Base-by-base conservation (phyloP, 1,284 basidiomycete genomes). In the Cryptococcus wingfieldii region DNA sequence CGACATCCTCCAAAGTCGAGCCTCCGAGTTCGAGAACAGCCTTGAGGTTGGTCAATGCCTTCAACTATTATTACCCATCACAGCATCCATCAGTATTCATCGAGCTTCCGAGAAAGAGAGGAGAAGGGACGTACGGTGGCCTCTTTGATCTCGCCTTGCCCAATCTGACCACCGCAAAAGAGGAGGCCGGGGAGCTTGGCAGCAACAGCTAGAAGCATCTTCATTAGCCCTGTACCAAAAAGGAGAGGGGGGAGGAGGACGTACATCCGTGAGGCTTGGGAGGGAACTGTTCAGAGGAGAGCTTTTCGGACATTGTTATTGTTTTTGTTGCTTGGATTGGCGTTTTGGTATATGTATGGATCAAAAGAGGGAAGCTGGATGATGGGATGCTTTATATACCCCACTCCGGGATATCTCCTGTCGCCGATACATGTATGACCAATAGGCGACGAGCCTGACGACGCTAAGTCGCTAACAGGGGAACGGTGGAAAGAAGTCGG, bases 1-100 rank as follows among this genome's bases (percentile, higher is more conserved):
- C 69, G 61, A 88, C 87, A 80, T 91, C 90, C 79, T 90, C 85
- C 81, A 91, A 89, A 58, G 89, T 63, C 3, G 63, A 63, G 4
- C 68, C 68, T 14, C 63, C 46, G 19, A 68, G 62, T 54, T 70
- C 65, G n/a, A 70, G 65, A 18, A 70, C 65, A 31, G 64, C 61
- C 27, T 62, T 62, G 19, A 70, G 51, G 50, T 65, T 65, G 37
- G 53, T 50, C 12, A 66, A 46, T 12, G 49, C n/a, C n/a, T 25
- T 31, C 9, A 25, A 25, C 45, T 25, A 1, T 19, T 39, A 39
- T 19, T 39, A 39, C 12, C 14, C 14, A 41, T 13, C 9, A 41
- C 38, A 41, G 8, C 14, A 41, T 41, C 14, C 38, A 14, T 42
- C 14, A 23, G 41, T 16, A 16, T 8, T 7, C 42, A 39, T 31